Evolutionary conservation across 108 stramenopile genomes (phyloP).

Genomic region (Aurantiochytrium sp.): DNA sequence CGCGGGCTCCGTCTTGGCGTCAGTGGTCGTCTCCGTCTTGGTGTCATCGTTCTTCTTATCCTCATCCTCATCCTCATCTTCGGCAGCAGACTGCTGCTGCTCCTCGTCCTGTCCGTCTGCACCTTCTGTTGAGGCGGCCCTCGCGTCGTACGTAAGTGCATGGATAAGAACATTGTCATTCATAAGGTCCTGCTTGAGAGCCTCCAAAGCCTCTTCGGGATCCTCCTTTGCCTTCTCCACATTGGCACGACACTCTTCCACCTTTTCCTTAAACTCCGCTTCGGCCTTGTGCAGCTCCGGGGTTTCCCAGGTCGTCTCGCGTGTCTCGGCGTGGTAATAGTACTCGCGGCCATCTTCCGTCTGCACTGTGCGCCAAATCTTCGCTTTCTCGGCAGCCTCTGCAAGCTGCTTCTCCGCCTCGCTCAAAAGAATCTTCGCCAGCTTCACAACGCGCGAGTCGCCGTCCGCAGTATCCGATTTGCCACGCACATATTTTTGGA

Average conservation of each 20-base stretch:
- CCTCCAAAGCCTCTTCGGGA: conserved; percentile 16
- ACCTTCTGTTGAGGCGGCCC: neutral
- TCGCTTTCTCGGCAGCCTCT: neutral
- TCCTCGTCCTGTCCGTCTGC: neutral
- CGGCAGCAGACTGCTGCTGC: neutral
- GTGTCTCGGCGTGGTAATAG: conserved; percentile 17
- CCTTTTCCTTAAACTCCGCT: neutral
- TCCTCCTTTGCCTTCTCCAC: neutral
- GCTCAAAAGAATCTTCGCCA: neutral
- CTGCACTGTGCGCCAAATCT: neutral
- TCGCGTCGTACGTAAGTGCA: neutral
- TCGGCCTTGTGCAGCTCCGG: neutral
- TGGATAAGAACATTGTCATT: neutral
- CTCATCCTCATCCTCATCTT: neutral
- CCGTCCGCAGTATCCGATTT: neutral
- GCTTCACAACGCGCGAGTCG: neutral
- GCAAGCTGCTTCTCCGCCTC: neutral
- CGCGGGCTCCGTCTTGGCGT: neutral
- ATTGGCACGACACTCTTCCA: neutral
- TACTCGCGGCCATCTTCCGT: neutral
- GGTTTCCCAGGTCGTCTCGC: conserved; percentile 5
- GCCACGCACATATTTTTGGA: neutral
- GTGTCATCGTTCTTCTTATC: neutral
- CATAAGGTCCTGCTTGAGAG: neutral
- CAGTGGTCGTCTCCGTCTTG: neutral